Conservation (phyloP, 306 rosid species). For the Lathyrus aphaca region DNA sequence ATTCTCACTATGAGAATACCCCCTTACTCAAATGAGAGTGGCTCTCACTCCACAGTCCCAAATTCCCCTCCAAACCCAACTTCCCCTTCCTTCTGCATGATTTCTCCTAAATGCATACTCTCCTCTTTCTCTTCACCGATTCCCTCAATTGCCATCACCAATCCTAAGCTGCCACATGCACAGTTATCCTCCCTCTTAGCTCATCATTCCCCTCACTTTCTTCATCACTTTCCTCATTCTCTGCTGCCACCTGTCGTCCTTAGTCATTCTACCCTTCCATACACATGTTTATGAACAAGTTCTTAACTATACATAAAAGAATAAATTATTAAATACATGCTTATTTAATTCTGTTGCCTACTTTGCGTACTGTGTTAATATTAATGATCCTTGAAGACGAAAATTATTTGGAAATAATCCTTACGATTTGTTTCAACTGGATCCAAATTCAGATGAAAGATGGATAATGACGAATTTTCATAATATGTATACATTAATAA, state of each 20-base stretch:
- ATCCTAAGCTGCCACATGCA: neutral
- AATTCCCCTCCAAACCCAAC: neutral
- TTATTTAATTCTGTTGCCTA: neutral
- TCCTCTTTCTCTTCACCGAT: neutral
- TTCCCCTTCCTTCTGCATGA: neutral
- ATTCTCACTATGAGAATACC: neutral
- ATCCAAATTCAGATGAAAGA: slow-evolving; percentile 24
- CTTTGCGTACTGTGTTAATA: neutral
- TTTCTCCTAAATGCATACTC: neutral
- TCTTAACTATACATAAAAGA: neutral
- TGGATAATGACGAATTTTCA: slow-evolving; percentile 21
- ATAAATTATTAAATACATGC: neutral
- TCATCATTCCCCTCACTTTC: no score
- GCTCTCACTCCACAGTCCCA: neutral
- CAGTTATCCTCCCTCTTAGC: no score
- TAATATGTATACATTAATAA: neutral
- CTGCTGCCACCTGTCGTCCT: neutral
- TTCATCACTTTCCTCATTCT: no score
- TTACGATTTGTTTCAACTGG: slow-evolving; percentile 1
- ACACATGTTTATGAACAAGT: neutral
- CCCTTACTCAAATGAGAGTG: neutral
- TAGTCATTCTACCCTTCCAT: neutral
- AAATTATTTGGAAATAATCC: slow-evolving; percentile 4
- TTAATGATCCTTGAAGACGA: slow-evolving; percentile 14
- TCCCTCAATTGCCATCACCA: slow-evolving; percentile 2